A percentile compares a stretch with the other conserved stretches of the same genome.
Evolutionary conservation across 75 land plant genomes (phyloP).

Genomic region (Adiantum capillusveneris): DNA sequence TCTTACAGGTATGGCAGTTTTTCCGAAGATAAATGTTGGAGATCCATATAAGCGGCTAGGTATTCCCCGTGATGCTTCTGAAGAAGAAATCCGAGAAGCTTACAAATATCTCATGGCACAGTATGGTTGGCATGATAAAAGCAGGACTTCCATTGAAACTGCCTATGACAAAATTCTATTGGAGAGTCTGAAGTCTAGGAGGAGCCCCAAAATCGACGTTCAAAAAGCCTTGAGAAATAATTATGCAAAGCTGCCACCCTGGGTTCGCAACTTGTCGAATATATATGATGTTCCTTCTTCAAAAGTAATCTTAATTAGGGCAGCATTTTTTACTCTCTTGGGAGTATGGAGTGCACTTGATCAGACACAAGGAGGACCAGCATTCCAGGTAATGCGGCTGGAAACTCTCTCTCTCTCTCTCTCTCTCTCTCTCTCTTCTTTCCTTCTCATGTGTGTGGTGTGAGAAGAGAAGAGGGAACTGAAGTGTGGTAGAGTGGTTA

Average conservation of each 20-base stretch:
- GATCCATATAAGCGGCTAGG: slow-evolving; percentile 82
- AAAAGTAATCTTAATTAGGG: slow-evolving; percentile 43
- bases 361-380: slow-evolving; percentile 72
- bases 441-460: background rate
- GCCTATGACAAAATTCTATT: slow-evolving; percentile 83
- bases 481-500: background rate
- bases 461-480: background rate
- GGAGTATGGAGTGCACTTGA: slow-evolving; percentile 56
- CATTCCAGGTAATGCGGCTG: slow-evolving; percentile 38
- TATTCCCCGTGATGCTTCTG: slow-evolving; percentile 74
- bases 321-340: slow-evolving; percentile 42
- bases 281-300: slow-evolving; percentile 57
- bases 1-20: too few relatives aligned
- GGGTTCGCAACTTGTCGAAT: slow-evolving; percentile 34
- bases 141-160: slow-evolving; percentile 80
- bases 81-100: slow-evolving; percentile 77
- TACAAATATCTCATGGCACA: slow-evolving; percentile 51
- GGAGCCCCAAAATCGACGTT: slow-evolving; percentile 53
- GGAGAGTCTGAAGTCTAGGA: slow-evolving; percentile 68
- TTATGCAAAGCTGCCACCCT: slow-evolving; percentile 34
- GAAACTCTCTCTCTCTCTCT: background rate
- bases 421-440: too few relatives aligned
- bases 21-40: slow-evolving; percentile 63
- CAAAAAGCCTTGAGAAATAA: slow-evolving; percentile 52
- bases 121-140: slow-evolving; percentile 72